Base-by-base conservation (phyloP, 2,329 filamentous ascomycete genomes). In the Apiospora arundinis region DNA sequence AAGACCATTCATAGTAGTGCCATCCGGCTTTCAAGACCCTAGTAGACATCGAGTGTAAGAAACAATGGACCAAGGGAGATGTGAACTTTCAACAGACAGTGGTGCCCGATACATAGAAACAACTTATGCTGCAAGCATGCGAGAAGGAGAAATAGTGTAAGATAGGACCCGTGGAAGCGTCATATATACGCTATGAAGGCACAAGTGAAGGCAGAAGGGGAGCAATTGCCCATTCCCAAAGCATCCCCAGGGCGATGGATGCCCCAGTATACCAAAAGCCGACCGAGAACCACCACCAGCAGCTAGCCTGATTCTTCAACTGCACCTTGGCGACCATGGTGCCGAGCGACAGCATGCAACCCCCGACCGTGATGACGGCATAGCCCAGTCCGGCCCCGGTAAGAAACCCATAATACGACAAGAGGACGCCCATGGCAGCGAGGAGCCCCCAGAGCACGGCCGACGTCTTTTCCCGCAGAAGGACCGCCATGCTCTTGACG, bases 401-500 rank as follows among this genome's bases (percentile, higher is more conserved):
- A 14, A 45, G 42, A 45, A 3, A 14, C 42, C 75, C 71, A 0
- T 76, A 45, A 21, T 69, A 66, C 9, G 72, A 72, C 14, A 66
- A n/a, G 6, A 28, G 14, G 12, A 44, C 42, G 65, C 21, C 42
- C 18, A 67, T 67, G 40, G 14, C 14, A 23, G 14, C 18, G 14
- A 45, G 23, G n/a, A 67, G 65, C 18, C 23, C 37, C 6, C 21
- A 25, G 8, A 67, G 23, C 7, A 45, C 14, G 8, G 37, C 21
- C 65, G n/a, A 14, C 6, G 42, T 45, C 21, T 45, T 85, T 11
- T 46, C 21, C 18, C 65, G 82, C 72, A 85, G 83, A 68, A 82
- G 83, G 63, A 86, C 79, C 6, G 85, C 85, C 75, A 87, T 87
- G 48, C 84, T 85, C 72, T 86, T 86, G 73, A 87, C 85, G 4